Evolutionary conservation across 2,329 filamentous ascomycete genomes (phyloP), one percentile per base, ranked within the genome.

Genomic region (Epichloe gansuensis): DNA sequence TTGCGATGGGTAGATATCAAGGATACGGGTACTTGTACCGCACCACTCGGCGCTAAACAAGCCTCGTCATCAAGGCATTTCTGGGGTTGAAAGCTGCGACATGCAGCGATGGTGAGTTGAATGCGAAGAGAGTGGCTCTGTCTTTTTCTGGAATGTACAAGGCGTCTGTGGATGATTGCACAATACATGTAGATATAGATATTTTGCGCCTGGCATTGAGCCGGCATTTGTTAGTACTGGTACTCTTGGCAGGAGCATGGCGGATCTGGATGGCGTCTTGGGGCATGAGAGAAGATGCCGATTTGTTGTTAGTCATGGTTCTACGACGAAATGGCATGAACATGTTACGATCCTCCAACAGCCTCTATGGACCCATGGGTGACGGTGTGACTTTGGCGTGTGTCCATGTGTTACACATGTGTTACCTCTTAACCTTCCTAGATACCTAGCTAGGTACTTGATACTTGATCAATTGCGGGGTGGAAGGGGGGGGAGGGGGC

Each of bases 281-380:
- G 54, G 50, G 47, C 51, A 54, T 49, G 53, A 55, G 54, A 27
- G 52, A 59, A 27, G 52, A 59, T 56, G 56, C 57, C 53, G 52
- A 58, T 59, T 49, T 59, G 57, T 58, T 54, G 56, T 54, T 61
- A 56, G 63, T 60, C 60, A 64, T 60, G 59, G 56, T 62, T 52
- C 42, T 52, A 64, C 57, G 63, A 64, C 42, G 59, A 62, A 61
- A 63, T 60, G 59, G 55, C 54, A 60, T 57, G 58, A 62, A 61
- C 53, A 60, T 54, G 52, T 53, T 59, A 63, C 57, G 61, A 62
- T 47, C 34, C 48, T 47, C 34, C 48, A 35, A 44, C 12, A 13
- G 3, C n/a, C n/a, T 23, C 27, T 31, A 23, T 38, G 13, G 42
- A 34, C 25, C 11, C n/a, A 31, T 7, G 11, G 13, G 25, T 27